phyloP scores from a whole-genome alignment of 345 rosid species.

The Populus alba region DNA sequence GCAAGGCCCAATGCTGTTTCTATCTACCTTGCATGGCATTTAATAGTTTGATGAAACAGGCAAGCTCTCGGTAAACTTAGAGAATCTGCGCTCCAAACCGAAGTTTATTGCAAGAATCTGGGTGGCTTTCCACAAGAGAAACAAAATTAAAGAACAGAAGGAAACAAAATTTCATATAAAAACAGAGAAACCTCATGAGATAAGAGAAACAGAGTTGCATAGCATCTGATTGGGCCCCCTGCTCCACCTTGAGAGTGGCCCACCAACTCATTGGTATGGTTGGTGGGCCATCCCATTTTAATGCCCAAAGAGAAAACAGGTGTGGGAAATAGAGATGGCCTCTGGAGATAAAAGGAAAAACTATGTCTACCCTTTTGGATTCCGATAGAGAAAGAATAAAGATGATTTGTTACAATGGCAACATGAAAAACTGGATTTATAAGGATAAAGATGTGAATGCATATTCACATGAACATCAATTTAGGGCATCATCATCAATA shows the following conservation, averaged over 20 bases:
- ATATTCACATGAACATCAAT: too few species aligned
- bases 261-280: constrained; percentile 26
- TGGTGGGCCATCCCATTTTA: constrained; percentile 29
- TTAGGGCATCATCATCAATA: too few species aligned
- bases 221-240: constrained; percentile 34
- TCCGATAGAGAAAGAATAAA: background rate
- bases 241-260: constrained; percentile 36
- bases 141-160: background rate
- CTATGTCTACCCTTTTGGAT: too few species aligned
- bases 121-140: too few species aligned
- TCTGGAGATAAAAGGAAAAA: background rate
- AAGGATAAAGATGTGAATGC: too few species aligned
- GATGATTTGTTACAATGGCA: too few species aligned
- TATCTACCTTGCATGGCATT: background rate
- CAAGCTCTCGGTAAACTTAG: background rate
- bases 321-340: background rate
- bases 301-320: constrained; percentile 5
- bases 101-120: background rate
- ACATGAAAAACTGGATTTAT: too few species aligned
- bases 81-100: background rate
- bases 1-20: background rate
- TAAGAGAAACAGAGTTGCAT: background rate
- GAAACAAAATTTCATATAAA: background rate
- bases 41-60: background rate
- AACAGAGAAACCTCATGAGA: background rate